These are phyloP conservation scores for Heterobasidion parviporum DNA, from an alignment of 1,284 basidiomycete species.

Conservation along the genomic window DNA sequence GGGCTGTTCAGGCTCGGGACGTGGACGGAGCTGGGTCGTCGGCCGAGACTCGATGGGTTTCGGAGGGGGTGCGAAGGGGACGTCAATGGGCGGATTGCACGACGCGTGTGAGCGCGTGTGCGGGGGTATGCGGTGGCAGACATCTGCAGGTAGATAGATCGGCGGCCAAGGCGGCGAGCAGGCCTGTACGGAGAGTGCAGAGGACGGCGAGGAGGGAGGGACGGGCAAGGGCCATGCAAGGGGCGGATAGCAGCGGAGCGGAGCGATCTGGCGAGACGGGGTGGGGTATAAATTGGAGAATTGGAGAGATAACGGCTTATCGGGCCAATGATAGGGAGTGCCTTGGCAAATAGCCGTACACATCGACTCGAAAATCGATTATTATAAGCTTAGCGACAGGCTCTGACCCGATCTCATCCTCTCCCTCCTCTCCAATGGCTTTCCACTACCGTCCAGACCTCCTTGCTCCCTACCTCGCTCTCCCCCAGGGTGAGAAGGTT, in stretches of 20 bases:
- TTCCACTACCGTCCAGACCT: slow-evolving; percentile 71
- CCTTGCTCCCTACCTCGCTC: slow-evolving; percentile 78
- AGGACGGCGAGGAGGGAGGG: background rate
- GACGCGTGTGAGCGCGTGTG: no score
- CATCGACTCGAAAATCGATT: slow-evolving; percentile 2
- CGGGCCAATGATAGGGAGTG: slow-evolving; percentile 10
- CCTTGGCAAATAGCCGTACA: slow-evolving; percentile 14
- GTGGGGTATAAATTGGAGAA: background rate
- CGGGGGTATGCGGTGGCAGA: no score
- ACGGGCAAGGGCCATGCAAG: background rate
- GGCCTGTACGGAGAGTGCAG: no score
- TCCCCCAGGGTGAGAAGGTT: slow-evolving; percentile 79
- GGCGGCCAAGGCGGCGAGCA: no score
- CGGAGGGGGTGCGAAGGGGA: background rate
- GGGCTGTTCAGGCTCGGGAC: background rate
- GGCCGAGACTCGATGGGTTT: background rate
- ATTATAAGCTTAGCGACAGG: slow-evolving; percentile 10
- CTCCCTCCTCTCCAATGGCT: slow-evolving; percentile 15
- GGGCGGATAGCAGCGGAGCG: background rate
- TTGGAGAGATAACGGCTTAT: background rate
- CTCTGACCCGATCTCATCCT: slow-evolving; percentile 11
- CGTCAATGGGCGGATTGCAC: no score
- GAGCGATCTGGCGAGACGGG: background rate
- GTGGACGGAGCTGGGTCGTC: background rate
- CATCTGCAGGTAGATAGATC: no score